A percentile compares a stretch with the other conserved stretches of the same genome.
Evolutionary conservation across 768 basidiomycete genomes (phyloP).

Genomic region (Kwoniella mangroviensis): DNA sequence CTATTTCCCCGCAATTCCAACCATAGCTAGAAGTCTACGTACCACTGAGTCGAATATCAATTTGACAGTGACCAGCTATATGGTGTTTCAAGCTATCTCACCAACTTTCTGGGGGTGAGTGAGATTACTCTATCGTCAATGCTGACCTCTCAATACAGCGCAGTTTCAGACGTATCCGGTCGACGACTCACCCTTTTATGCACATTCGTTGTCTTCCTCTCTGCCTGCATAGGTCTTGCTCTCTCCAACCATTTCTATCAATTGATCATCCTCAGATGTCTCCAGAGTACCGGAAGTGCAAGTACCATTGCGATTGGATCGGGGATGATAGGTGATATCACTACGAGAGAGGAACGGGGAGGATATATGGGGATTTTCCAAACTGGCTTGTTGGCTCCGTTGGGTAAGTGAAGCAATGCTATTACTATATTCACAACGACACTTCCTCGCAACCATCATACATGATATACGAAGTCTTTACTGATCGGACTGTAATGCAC

Average conservation of each 20-base stretch:
- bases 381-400: constrained; percentile 37
- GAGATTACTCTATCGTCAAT: constrained; percentile 55
- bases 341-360: constrained; percentile 72
- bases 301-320: constrained; percentile 58
- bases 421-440: too few species aligned
- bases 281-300: constrained; percentile 61
- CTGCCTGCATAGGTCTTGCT: constrained; percentile 71
- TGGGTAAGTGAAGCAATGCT: constrained; percentile 4
- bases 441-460: neutral
- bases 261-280: constrained; percentile 74
- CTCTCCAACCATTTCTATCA: constrained; percentile 69
- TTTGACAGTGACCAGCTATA: constrained; percentile 68
- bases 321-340: constrained; percentile 81
- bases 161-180: constrained; percentile 62
- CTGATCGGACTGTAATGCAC: constrained; percentile 17
- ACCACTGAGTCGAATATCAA: constrained; percentile 75
- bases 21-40: constrained; percentile 67
- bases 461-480: neutral
- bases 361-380: constrained; percentile 72
- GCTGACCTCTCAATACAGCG: constrained; percentile 6
- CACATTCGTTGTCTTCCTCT: constrained; percentile 62
- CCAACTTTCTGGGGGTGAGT: constrained; percentile 70
- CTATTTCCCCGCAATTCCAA: constrained; percentile 79
- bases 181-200: constrained; percentile 37
- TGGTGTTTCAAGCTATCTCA: constrained; percentile 55